Base-by-base conservation (phyloP, 176 grass and related monocot genomes). In the Saccharum officinarum region DNA sequence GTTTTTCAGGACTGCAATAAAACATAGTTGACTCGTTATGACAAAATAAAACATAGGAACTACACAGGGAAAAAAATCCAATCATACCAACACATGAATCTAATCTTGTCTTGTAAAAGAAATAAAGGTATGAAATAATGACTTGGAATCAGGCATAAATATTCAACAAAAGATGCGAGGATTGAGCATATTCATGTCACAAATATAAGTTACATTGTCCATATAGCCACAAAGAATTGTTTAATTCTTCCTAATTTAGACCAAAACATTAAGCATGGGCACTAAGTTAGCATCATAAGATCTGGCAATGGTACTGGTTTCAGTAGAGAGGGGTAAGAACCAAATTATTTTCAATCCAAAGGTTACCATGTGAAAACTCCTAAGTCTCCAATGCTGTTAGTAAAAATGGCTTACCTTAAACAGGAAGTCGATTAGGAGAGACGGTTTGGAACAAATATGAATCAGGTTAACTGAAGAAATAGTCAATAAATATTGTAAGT, bases 381-480 rank as follows among this genome's bases (percentile, higher is more conserved):
- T 3, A 72, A 71, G 37, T 36, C 25, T 42, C 54, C 14, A 40
- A 44, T 42, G 31, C 44, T 38, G 68, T 36, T 41, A 23, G 18
- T 41, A 70, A 70, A 69, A 69, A 38, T 38, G 66, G 18, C 38
- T 23, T 20, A 25, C 25, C 33, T 70, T 59, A 85, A 44, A 23
- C 1, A 12, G 12, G 6, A 15, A 68, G 73, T 44, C 13, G 10
- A 60, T 23, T 31, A 75, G 17, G 46, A 85, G 20, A 67, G 1
- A 7, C 6, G 42, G 20, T 85, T 85, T 61, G 37, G 37, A 71
- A 86, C 39, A 80, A 79, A 78, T 50, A 79, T 80, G 10, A 34
- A 65, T 38, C 20, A 72, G 28, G 54, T 18, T 59, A 79, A 69
- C 28, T 78, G 11, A 61, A 47, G 18, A n/a, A n/a, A 67, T 46